Conservation (phyloP, 2,329 filamentous ascomycete genomes). For the Rutstroemia sp. region DNA sequence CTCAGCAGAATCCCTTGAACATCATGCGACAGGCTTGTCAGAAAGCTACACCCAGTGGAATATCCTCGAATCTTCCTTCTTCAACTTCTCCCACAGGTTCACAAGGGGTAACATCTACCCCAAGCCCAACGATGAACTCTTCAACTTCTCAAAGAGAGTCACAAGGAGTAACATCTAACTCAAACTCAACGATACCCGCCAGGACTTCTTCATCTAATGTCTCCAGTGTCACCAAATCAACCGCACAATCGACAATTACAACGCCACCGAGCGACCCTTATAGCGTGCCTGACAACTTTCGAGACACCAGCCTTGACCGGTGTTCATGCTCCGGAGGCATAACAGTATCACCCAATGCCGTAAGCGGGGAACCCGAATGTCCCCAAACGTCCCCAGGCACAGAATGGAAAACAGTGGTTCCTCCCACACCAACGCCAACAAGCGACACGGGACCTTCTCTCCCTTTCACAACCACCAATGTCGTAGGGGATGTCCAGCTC, state of each 20-base stretch:
- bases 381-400: neutral
- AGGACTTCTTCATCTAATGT: too few species aligned
- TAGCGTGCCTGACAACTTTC: neutral
- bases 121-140: too few species aligned
- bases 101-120: too few species aligned
- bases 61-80: too few species aligned
- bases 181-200: too few species aligned
- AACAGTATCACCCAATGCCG: neutral
- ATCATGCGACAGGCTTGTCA: too few species aligned
- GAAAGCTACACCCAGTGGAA: too few species aligned
- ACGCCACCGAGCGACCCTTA: neutral
- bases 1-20: too few species aligned
- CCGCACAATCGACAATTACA: neutral
- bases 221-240: neutral
- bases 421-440: neutral
- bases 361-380: neutral
- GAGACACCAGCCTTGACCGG: neutral
- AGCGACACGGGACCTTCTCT: neutral
- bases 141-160: too few species aligned
- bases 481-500: neutral
- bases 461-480: neutral
- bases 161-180: too few species aligned
- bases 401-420: neutral
- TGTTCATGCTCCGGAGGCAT: neutral
- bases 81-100: too few species aligned